Conservation (phyloP, 345 rosid genomes). For the Chamaenerion angustifolium region DNA sequence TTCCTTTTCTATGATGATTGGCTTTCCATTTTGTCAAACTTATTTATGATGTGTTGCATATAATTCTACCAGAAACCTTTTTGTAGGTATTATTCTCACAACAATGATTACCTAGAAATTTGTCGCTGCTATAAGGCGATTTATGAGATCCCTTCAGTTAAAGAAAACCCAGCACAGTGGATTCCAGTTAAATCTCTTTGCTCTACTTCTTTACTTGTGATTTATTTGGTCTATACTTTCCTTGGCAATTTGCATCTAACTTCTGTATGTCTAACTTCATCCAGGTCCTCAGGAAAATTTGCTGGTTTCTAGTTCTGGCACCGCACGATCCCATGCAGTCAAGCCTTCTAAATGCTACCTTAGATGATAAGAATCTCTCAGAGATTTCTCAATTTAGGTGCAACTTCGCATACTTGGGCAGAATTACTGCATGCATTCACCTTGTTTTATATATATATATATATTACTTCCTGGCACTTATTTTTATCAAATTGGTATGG, state of each 20-base stretch:
- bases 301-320: conserved; percentile 64
- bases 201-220: conserved; percentile 1
- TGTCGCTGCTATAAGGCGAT: conserved; percentile 90
- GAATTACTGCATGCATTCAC: background rate
- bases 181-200: conserved; percentile 40
- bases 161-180: conserved; percentile 64
- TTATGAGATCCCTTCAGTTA: conserved; percentile 82
- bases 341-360: conserved; percentile 63
- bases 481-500: background rate
- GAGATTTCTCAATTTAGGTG: conserved; percentile 81
- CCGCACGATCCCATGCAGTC: conserved; percentile 82
- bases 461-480: background rate
- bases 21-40: too few relatives aligned
- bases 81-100: conserved; percentile 60
- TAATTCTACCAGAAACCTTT: too few relatives aligned
- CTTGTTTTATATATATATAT: background rate
- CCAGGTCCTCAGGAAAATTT: conserved; percentile 68
- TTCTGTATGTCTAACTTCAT: background rate
- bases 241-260: background rate
- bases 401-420: background rate
- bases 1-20: too few relatives aligned
- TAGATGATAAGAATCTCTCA: conserved; percentile 68
- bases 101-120: conserved; percentile 79
- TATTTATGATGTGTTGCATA: too few relatives aligned
- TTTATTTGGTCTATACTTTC: background rate